phyloP scores from a whole-genome alignment of 1,284 basidiomycete genomes.

The Austropuccinia psidii region DNA sequence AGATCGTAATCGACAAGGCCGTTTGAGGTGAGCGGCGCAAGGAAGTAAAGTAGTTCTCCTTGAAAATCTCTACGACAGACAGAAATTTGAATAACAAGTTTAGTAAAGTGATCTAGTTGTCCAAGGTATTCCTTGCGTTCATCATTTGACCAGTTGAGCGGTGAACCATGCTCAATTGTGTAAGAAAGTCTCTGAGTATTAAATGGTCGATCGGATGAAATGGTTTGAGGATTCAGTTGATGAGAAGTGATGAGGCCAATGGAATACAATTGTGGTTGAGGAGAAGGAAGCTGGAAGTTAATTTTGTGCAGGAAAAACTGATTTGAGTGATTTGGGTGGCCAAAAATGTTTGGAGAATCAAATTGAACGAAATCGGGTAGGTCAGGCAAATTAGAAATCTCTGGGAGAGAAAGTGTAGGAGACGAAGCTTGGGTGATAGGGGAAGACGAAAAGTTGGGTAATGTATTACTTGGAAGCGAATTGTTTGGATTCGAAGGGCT shows the following conservation, averaged over 20 bases:
- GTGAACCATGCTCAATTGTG: not conserved
- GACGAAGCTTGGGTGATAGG: too few relatives aligned
- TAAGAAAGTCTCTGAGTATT: not conserved
- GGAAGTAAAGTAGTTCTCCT: not conserved
- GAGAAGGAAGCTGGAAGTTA: too few relatives aligned
- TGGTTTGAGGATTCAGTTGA: not conserved
- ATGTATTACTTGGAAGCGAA: too few relatives aligned
- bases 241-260: not conserved
- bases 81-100: not conserved
- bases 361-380: too few relatives aligned
- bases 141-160: not conserved
- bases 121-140: not conserved
- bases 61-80: not conserved
- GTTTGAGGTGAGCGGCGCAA: not conserved
- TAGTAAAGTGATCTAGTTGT: not conserved
- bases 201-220: not conserved
- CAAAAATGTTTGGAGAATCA: too few relatives aligned
- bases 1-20: constrained; percentile 4
- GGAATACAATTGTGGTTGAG: too few relatives aligned
- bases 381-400: too few relatives aligned
- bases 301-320: too few relatives aligned
- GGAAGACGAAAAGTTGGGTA: too few relatives aligned
- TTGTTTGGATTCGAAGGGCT: too few relatives aligned
- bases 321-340: too few relatives aligned
- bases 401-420: too few relatives aligned